A percentile compares a stretch with the other conserved stretches of the same genome.
phyloP scores from a whole-genome alignment of 1,284 basidiomycete genomes.

The Anthracocystis setariae region DNA sequence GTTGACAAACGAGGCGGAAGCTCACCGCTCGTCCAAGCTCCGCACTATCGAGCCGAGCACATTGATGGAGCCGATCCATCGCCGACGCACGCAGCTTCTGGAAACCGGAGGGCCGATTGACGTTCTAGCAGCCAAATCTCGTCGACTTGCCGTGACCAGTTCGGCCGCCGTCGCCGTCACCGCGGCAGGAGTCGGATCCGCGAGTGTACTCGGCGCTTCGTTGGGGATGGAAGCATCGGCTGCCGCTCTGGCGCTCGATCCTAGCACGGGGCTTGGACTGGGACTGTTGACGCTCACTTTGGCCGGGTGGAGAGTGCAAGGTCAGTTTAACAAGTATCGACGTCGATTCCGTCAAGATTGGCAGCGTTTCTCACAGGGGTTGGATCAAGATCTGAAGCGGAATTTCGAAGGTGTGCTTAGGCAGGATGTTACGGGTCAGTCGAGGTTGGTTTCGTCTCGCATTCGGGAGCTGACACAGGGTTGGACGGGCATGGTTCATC shows the following conservation, averaged over 20 bases:
- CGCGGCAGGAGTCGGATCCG: slow-evolving; percentile 34
- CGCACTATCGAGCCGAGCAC: slow-evolving; percentile 42
- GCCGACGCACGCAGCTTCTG: slow-evolving; percentile 53
- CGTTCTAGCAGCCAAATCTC: slow-evolving; percentile 43
- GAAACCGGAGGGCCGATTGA: slow-evolving; percentile 49
- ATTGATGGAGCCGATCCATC: slow-evolving; percentile 48
- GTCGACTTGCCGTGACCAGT: slow-evolving; percentile 41
- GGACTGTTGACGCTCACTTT: slow-evolving; percentile 59
- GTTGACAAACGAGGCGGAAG: slow-evolving; percentile 45
- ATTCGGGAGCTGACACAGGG: slow-evolving; percentile 9
- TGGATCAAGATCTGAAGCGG: slow-evolving; percentile 52
- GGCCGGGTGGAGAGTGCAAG: slow-evolving; percentile 66
- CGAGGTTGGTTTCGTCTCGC: slow-evolving; percentile 16
- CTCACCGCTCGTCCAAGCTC: slow-evolving; percentile 33
- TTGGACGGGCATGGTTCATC: slow-evolving; percentile 10
- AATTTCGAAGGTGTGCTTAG: slow-evolving; percentile 27
- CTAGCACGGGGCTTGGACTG: slow-evolving; percentile 58
- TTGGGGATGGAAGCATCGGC: slow-evolving; percentile 32
- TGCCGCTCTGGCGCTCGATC: slow-evolving; percentile 48
- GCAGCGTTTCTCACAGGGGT: slow-evolving; percentile 52
- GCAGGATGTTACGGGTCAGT: slow-evolving; percentile 25
- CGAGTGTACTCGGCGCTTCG: slow-evolving; percentile 40
- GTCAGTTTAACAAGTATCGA: slow-evolving; percentile 62
- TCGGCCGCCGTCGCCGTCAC: slow-evolving; percentile 37
- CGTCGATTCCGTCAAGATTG: slow-evolving; percentile 65